These are phyloP conservation scores for Phlyctochytrium arcticum DNA, from an alignment of 192 early-diverging fungal species.

Conservation along the genomic window DNA sequence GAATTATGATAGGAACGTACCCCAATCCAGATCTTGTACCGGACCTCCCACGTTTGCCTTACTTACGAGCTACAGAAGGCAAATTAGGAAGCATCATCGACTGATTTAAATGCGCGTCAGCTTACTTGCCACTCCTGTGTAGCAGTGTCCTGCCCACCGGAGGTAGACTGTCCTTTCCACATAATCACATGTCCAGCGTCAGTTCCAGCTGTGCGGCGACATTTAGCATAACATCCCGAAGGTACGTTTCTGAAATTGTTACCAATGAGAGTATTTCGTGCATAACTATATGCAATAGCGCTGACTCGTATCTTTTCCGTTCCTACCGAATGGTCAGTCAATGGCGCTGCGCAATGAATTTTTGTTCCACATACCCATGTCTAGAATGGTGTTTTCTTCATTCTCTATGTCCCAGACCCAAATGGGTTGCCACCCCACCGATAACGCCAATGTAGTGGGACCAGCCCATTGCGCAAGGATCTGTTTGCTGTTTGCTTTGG, in stretches of 20 bases:
- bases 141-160: background rate
- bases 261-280: constrained; percentile 28
- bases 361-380: background rate
- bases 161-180: constrained; percentile 20
- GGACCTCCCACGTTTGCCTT: constrained; percentile 25
- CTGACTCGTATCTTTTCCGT: constrained; percentile 8
- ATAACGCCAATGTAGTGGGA: constrained; percentile 30
- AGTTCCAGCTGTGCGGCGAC: constrained; percentile 22
- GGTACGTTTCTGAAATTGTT: background rate
- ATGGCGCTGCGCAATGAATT: background rate
- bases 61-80: constrained; percentile 18
- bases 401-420: constrained; percentile 43
- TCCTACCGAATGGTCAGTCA: too few relatives aligned
- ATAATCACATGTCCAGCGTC: constrained; percentile 27
- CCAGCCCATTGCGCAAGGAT: constrained; percentile 32
- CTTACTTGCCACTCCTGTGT: constrained; percentile 25
- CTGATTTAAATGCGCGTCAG: too few relatives aligned
- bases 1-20: constrained; percentile 14
- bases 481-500: constrained; percentile 20
- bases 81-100: too few relatives aligned
- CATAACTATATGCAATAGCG: constrained; percentile 13
- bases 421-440: constrained; percentile 26
- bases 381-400: constrained; percentile 37
- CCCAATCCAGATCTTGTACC: constrained; percentile 27
- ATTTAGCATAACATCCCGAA: constrained; percentile 1